Evolutionary conservation across 345 rosid genomes (phyloP).

Genomic region (Raphanus raphanistrum): DNA sequence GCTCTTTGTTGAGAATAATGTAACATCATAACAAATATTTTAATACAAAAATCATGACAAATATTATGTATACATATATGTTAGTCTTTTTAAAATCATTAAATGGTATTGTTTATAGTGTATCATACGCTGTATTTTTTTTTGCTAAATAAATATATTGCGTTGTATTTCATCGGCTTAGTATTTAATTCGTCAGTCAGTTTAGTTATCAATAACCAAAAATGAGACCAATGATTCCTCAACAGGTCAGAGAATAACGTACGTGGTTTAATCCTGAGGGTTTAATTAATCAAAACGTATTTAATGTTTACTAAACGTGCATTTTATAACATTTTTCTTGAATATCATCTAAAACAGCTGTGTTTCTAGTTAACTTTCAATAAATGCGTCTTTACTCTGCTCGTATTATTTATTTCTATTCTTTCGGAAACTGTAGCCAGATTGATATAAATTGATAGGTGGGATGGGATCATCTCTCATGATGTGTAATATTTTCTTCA

Average conservation of each 20-base stretch:
- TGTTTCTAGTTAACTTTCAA: not conserved
- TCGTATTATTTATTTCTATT: constrained; percentile 7
- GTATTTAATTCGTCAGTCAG: not conserved
- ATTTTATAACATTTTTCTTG: not conserved
- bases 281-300: not conserved
- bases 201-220: not conserved
- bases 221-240: not conserved
- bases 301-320: constrained; percentile 3
- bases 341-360: not conserved
- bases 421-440: not conserved
- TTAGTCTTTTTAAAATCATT: no score
- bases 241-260: constrained; percentile 2
- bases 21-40: not conserved
- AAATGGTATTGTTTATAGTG: no score
- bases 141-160: not conserved
- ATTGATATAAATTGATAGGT: not conserved
- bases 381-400: not conserved
- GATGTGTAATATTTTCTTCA: not conserved
- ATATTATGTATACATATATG: not conserved
- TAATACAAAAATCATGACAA: not conserved
- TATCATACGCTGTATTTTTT: no score
- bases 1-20: not conserved
- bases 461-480: not conserved
- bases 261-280: not conserved
- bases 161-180: not conserved